Percentiles rank a stretch among this genome's conserved stretches.
Evolutionary conservation across 768 basidiomycete species (phyloP).

Genomic region (Tricholomella constricta): DNA sequence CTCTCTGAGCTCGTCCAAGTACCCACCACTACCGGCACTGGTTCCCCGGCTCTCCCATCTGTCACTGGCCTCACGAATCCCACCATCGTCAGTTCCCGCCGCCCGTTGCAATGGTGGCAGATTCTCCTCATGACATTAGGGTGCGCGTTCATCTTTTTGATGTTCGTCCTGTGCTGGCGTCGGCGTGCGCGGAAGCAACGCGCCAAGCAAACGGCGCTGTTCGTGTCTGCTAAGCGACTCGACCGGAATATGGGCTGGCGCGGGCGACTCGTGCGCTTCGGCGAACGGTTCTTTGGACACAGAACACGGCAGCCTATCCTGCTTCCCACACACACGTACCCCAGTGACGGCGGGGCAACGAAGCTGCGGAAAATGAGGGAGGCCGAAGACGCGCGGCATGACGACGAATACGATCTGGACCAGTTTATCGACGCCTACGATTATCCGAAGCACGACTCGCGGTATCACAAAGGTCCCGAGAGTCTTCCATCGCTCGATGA

Average conservation of each 20-base stretch:
- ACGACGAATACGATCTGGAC: conserved; percentile 44
- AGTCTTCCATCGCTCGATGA: conserved; percentile 40
- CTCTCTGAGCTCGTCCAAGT: conserved; percentile 71
- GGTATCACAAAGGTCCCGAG: conserved; percentile 42
- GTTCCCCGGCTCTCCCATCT: conserved; percentile 51
- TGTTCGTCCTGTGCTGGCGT: conserved; percentile 69
- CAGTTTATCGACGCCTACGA: conserved; percentile 54
- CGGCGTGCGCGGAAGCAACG: conserved; percentile 69
- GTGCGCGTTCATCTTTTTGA: conserved; percentile 74
- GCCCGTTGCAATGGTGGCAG: conserved; percentile 74
- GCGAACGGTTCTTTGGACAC: conserved; percentile 61
- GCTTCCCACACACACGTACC: conserved; percentile 19
- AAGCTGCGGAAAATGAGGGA: conserved; percentile 52
- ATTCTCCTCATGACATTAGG: conserved; percentile 83
- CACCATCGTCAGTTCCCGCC: conserved; percentile 29
- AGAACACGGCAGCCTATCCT: conserved; percentile 15
- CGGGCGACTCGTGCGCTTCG: conserved; percentile 53
- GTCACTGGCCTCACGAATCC: conserved; percentile 63
- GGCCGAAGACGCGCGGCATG: conserved; percentile 50
- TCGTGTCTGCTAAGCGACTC: conserved; percentile 61
- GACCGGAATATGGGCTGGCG: conserved; percentile 55
- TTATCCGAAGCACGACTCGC: conserved; percentile 42
- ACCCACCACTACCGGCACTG: conserved; percentile 47
- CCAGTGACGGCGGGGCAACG: conserved; percentile 43
- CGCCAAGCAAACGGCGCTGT: conserved; percentile 63